Conservation (phyloP, 805 yeast genomes). For the Grigorovia humatica region DNA sequence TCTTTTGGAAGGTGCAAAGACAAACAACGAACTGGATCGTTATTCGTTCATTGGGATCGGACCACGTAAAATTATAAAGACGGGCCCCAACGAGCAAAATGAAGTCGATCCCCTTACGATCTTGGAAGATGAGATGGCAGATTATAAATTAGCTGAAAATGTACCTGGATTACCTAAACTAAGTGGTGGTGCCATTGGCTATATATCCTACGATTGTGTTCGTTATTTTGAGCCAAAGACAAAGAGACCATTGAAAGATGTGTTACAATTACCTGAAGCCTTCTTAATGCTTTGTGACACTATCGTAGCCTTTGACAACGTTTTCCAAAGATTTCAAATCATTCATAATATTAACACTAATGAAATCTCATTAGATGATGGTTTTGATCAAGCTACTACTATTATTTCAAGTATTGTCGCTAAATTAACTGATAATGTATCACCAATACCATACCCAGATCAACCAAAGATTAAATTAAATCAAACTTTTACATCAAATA, state of each 20-base stretch:
- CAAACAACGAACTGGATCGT: slow-evolving; percentile 82
- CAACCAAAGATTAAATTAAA: slow-evolving; percentile 62
- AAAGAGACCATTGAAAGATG: slow-evolving; percentile 61
- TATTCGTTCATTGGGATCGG: slow-evolving; percentile 83
- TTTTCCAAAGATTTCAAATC: slow-evolving; percentile 84
- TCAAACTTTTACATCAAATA: slow-evolving; percentile 73
- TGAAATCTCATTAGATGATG: slow-evolving; percentile 27
- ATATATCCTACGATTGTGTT: slow-evolving; percentile 91
- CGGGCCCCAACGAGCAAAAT: slow-evolving; percentile 44
- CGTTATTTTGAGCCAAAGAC: slow-evolving; percentile 95
- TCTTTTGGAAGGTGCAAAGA: slow-evolving; percentile 77
- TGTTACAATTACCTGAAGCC: slow-evolving; percentile 81
- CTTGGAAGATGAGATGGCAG: slow-evolving; percentile 62
- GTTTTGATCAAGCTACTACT: slow-evolving; percentile 44
- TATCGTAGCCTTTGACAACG: slow-evolving; percentile 87
- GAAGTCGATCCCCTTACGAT: slow-evolving; percentile 72
- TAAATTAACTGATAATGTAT: slow-evolving; percentile 35
- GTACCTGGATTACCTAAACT: slow-evolving; percentile 74
- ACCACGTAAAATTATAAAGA: slow-evolving; percentile 72
- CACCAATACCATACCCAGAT: slow-evolving; percentile 49
- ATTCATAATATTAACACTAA: slow-evolving; percentile 63
- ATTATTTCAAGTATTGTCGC: slow-evolving; percentile 48
- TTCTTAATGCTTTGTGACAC: slow-evolving; percentile 85
- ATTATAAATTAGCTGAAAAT: slow-evolving; percentile 52
- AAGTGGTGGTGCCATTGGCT: slow-evolving; percentile 96